A percentile compares a stretch with the other conserved stretches of the same genome.
These are phyloP conservation scores for Eucalyptus guilfoylei DNA, from an alignment of 345 rosid species.

Conservation along the genomic window DNA sequence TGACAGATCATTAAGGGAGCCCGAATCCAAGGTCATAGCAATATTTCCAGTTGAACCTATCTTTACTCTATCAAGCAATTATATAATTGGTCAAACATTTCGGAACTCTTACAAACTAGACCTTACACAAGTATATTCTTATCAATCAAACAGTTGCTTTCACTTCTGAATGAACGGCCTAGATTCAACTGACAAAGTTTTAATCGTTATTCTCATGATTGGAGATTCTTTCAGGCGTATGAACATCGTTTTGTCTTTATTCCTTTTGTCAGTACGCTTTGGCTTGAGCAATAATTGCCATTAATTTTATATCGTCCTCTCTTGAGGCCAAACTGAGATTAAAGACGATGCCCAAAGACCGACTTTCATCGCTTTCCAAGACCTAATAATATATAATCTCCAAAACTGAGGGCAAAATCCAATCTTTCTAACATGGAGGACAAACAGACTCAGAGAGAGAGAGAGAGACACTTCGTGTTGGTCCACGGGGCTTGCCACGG, in stretches of 20 bases:
- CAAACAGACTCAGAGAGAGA: neutral
- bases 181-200: neutral
- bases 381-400: neutral
- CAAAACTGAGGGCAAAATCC: neutral
- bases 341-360: neutral
- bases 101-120: neutral
- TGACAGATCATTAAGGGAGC: neutral
- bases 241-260: neutral
- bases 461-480: neutral
- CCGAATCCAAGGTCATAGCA: neutral
- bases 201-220: neutral
- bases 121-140: neutral
- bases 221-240: neutral
- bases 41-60: neutral
- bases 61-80: neutral
- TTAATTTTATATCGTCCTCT: neutral
- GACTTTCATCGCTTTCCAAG: neutral
- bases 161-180: neutral
- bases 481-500: conserved; percentile 16
- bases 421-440: neutral
- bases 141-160: neutral
- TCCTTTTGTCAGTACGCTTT: neutral
- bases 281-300: neutral
- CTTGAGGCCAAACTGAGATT: neutral
- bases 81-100: neutral